Percentiles rank a stretch among this genome's conserved stretches.
Evolutionary conservation across 805 yeast species (phyloP).

Genomic region (Ogataea neopini): DNA sequence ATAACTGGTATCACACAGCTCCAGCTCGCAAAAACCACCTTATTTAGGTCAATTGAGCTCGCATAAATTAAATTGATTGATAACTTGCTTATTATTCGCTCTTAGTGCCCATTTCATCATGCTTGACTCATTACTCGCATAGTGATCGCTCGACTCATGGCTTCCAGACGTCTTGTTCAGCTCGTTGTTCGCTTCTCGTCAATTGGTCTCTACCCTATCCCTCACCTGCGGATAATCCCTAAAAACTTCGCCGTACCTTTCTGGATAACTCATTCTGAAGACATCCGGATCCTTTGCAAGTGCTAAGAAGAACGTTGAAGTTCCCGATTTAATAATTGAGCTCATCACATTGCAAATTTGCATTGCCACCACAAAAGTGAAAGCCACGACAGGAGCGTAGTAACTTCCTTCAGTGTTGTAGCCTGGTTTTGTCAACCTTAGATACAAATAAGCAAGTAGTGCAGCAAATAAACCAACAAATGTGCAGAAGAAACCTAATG

Average conservation of each 20-base stretch:
- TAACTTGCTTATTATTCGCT: too few species aligned
- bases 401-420: constrained; percentile 47
- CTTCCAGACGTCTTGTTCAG: too few species aligned
- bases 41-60: too few species aligned
- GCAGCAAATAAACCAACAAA: constrained; percentile 54
- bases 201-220: constrained; percentile 38
- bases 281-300: constrained; percentile 83
- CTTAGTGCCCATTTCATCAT: too few species aligned
- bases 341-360: constrained; percentile 73
- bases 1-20: too few species aligned
- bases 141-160: too few species aligned
- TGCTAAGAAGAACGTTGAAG: constrained; percentile 78
- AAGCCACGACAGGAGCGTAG: constrained; percentile 35
- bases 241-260: constrained; percentile 47
- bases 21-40: too few species aligned
- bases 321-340: constrained; percentile 73
- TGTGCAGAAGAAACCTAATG: constrained; percentile 69
- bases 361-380: constrained; percentile 58
- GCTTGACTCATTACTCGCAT: too few species aligned
- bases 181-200: too few species aligned
- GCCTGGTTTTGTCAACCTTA: constrained; percentile 66
- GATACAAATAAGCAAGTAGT: constrained; percentile 55
- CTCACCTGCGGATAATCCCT: constrained; percentile 49
- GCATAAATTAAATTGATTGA: too few species aligned
- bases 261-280: constrained; percentile 68